Evolutionary conservation across 805 yeast species (phyloP).

Genomic region (Danielia reshetovae): DNA sequence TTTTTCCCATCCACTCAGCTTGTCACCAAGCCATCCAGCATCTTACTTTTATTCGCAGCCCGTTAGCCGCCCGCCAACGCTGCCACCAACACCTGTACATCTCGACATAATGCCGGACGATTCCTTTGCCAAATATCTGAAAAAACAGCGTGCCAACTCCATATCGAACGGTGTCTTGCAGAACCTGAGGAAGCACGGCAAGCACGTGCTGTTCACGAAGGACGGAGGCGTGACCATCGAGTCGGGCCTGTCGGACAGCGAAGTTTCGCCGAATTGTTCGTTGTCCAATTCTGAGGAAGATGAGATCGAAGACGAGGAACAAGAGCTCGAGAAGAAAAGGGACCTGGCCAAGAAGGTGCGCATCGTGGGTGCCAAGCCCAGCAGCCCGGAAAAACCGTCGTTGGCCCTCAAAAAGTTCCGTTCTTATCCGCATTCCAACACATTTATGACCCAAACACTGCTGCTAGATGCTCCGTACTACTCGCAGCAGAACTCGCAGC

Average conservation of each 20-base stretch:
- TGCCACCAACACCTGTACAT: constrained; percentile 2
- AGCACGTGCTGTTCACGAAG: constrained; percentile 19
- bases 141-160: constrained; percentile 18
- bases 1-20: too few species aligned
- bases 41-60: background rate
- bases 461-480: constrained; percentile 11
- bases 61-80: background rate
- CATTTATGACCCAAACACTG: constrained; percentile 12
- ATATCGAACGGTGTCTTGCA: constrained; percentile 22
- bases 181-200: constrained; percentile 17
- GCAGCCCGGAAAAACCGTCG: constrained; percentile 1
- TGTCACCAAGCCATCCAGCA: too few species aligned
- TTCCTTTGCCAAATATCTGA: constrained; percentile 1
- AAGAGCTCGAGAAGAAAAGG: background rate
- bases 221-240: constrained; percentile 8
- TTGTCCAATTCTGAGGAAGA: background rate
- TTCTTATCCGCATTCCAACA: constrained; percentile 14
- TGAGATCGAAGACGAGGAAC: background rate
- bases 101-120: constrained; percentile 1
- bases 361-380: constrained; percentile 2
- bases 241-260: background rate
- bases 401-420: constrained; percentile 10
- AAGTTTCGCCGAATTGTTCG: background rate
- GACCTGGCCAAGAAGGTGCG: constrained; percentile 6
- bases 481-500: constrained; percentile 10